phyloP scores from a whole-genome alignment of 805 yeast genomes.

The Hanseniaspora clermontiae region DNA sequence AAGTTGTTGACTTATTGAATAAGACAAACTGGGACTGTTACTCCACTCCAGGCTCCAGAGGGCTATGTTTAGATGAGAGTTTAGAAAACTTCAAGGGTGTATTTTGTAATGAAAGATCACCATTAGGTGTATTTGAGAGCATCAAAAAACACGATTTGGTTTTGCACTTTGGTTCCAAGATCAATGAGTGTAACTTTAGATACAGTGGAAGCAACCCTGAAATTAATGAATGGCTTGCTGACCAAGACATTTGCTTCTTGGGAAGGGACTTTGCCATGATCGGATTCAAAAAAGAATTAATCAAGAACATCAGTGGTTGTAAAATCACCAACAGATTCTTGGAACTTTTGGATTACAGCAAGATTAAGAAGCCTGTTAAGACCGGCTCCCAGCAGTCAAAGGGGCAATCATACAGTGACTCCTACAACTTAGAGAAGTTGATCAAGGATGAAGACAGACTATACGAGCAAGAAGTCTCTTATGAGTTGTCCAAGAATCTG shows the following conservation, averaged over 20 bases:
- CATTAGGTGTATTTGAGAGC: constrained; percentile 33
- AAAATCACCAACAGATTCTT: constrained; percentile 39
- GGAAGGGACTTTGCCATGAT: constrained; percentile 13
- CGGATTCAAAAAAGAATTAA: constrained; percentile 16
- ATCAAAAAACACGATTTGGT: constrained; percentile 53
- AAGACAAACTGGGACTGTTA: constrained; percentile 39
- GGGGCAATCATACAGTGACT: constrained; percentile 7
- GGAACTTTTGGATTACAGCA: constrained; percentile 26
- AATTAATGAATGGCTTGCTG: constrained; percentile 4
- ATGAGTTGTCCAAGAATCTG: constrained; percentile 34
- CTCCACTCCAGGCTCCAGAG: constrained; percentile 58
- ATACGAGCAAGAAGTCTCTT: constrained; percentile 33
- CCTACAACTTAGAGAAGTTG: neutral
- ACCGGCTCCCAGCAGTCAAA: constrained; percentile 10
- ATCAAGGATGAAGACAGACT: constrained; percentile 3
- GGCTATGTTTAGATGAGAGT: constrained; percentile 54
- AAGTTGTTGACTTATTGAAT: constrained; percentile 38
- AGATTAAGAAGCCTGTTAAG: constrained; percentile 4
- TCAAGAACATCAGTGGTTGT: constrained; percentile 34
- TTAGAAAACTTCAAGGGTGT: constrained; percentile 53
- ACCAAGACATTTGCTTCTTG: constrained; percentile 6
- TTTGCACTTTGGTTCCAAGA: constrained; percentile 54
- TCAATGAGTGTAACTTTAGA: constrained; percentile 38
- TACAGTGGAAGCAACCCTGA: neutral
- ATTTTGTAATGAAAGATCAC: constrained; percentile 45